These are phyloP conservation scores for Fusarium chuoi DNA, from an alignment of 2,329 filamentous ascomycete species.

Conservation along the genomic window DNA sequence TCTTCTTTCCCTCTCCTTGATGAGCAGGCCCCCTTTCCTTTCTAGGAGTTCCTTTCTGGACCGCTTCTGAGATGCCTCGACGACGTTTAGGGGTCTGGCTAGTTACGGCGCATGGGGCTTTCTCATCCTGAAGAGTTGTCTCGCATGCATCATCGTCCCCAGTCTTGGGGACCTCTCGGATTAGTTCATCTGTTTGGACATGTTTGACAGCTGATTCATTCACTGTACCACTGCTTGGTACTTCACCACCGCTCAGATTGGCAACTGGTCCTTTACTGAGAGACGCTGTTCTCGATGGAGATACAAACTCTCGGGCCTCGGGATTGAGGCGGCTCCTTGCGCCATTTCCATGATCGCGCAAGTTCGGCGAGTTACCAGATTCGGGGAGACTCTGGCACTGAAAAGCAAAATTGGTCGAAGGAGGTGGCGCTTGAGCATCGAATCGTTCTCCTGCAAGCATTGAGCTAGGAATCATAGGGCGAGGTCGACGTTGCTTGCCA, in stretches of 20 bases:
- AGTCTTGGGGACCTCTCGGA: not conserved
- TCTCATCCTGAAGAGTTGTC: not conserved
- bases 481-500: constrained; percentile 45
- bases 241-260: not conserved
- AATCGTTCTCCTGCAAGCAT: constrained; percentile 24
- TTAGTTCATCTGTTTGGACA: not conserved
- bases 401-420: constrained; percentile 29
- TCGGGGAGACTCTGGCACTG: not conserved
- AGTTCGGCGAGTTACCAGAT: not conserved
- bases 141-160: not conserved
- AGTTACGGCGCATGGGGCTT: not conserved
- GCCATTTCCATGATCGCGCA: not conserved
- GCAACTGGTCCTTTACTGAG: not conserved
- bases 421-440: constrained; percentile 3
- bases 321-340: constrained; percentile 31
- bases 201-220: not conserved
- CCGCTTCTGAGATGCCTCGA: constrained; percentile 1
- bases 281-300: constrained; percentile 23
- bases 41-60: not conserved
- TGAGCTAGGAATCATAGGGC: constrained; percentile 24
- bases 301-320: constrained; percentile 38
- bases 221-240: not conserved
- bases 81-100: not conserved
- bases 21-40: not conserved
- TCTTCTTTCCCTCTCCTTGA: constrained; percentile 20